phyloP scores from a whole-genome alignment of 2,329 filamentous ascomycete species.

The Cladosporium sp. region DNA sequence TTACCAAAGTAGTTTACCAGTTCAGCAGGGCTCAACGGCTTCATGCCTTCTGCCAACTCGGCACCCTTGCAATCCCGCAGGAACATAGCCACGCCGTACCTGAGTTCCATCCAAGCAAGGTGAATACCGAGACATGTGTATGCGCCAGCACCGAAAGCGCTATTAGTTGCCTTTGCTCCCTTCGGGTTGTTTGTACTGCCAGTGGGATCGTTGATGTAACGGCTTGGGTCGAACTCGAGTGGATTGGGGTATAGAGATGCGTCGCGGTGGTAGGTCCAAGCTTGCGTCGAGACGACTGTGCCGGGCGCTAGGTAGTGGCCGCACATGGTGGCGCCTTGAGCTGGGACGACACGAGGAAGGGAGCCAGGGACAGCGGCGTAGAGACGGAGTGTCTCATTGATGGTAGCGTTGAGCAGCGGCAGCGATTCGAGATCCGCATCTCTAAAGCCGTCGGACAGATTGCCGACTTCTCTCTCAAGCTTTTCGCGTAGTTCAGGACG shows the following conservation, averaged over 20 bases:
- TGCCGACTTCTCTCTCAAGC: constrained; percentile 25
- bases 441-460: constrained; percentile 16
- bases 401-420: constrained; percentile 24
- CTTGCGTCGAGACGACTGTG: constrained; percentile 35
- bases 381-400: constrained; percentile 36
- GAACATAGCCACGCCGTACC: constrained; percentile 50
- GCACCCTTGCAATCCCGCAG: constrained; percentile 44
- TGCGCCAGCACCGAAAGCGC: constrained; percentile 66
- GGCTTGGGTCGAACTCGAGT: constrained; percentile 24
- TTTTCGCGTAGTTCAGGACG: constrained; percentile 19
- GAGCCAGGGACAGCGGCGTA: constrained; percentile 30
- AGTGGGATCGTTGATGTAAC: constrained; percentile 33
- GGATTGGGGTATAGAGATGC: constrained; percentile 20
- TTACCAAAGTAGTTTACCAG: constrained; percentile 39
- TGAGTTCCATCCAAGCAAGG: constrained; percentile 58
- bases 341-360: constrained; percentile 26
- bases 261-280: constrained; percentile 37
- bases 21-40: constrained; percentile 39
- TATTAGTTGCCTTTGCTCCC: constrained; percentile 52
- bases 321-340: constrained; percentile 25
- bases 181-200: constrained; percentile 15
- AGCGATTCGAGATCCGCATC: constrained; percentile 22
- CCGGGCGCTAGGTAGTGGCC: constrained; percentile 35
- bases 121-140: constrained; percentile 67
- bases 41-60: constrained; percentile 21